Evolutionary conservation across 2,329 filamentous ascomycete species (phyloP).

Genomic region (Beauveria asiatica): DNA sequence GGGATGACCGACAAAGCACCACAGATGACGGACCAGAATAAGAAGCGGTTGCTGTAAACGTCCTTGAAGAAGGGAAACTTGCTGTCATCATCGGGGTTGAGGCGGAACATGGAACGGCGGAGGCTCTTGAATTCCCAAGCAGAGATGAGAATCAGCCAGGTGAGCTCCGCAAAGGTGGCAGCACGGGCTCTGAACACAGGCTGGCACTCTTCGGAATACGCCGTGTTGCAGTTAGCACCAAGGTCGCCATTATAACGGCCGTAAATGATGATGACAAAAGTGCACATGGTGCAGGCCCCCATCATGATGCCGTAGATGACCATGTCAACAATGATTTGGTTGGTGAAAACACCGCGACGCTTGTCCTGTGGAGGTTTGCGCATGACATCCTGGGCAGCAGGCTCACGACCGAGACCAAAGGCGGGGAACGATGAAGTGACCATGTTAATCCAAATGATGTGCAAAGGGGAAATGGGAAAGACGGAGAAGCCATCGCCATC

Average conservation of each 20-base stretch:
- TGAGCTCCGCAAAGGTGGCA: conserved; percentile 64
- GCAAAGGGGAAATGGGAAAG: conserved; percentile 75
- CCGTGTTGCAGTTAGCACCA: conserved; percentile 54
- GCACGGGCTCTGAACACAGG: conserved; percentile 62
- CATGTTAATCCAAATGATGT: conserved; percentile 94
- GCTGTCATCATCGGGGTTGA: conserved; percentile 45
- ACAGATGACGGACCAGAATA: conserved; percentile 57
- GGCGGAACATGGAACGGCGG: conserved; percentile 61
- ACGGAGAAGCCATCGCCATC: conserved; percentile 64
- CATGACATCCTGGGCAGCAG: conserved; percentile 69
- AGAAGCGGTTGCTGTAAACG: conserved; percentile 60
- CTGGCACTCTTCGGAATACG: conserved; percentile 45
- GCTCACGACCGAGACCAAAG: conserved; percentile 78
- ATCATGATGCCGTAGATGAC: conserved; percentile 71
- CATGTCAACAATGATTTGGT: conserved; percentile 71
- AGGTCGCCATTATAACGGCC: conserved; percentile 47
- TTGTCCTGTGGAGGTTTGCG: conserved; percentile 66
- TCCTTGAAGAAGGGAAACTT: conserved; percentile 50
- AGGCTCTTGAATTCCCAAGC: conserved; percentile 74
- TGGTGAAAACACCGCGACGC: conserved; percentile 63
- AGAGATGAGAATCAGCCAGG: conserved; percentile 64
- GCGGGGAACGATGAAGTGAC: conserved; percentile 80
- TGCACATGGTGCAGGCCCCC: conserved; percentile 56
- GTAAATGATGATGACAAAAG: conserved; percentile 58
- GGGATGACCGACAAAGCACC: conserved; percentile 57